Evolutionary conservation across 2,329 filamentous ascomycete genomes (phyloP), one percentile per base, ranked within the genome.

Genomic region (Furcasterigmium furcatum): DNA sequence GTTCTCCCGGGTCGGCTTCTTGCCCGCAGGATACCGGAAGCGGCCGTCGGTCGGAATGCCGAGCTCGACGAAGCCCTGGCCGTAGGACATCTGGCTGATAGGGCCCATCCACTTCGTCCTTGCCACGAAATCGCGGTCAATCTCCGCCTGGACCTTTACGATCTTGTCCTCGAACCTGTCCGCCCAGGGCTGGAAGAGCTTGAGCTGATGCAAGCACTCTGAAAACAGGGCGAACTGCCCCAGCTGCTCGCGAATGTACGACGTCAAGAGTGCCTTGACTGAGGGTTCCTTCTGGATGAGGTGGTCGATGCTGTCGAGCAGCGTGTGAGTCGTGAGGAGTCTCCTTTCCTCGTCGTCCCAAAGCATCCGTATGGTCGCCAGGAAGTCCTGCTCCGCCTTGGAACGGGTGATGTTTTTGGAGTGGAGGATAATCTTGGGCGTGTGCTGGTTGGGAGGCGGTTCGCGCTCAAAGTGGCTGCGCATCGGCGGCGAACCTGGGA

Each of bases 181-280:
- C 4, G 72, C 70, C 73, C 75, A 77, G 1, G 75, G 74, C 38
- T 73, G 69, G 49, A 70, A 78, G 1, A 68, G 46, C 2, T 73
- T 56, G 4, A 80, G 51, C 46, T 79, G 73, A 5, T 59, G 57
- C 8, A 68, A 22, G 41, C 71, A 73, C 47, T 79, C 59, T 2
- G 62, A 52, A 1, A 77, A 32, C 27, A 80, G 66, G 3, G 72
- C 67, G 1, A 79, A 55, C 14, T 76, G 67, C 3, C 68, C 66
- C 8, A 80, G 62, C 0, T 65, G 34, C 0, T 45, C 45, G 2
- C 61, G 62, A 1, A 74, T 50, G 13, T 51, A 59, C 0, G 62
- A 35, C 0, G 74, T 71, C 1, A 77, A 46, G 6, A 74, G 49
- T 1, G 59, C 57, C 16, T 58, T 56, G 1, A 63, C 65, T 7